Evolutionary conservation across 202 grass and related monocot species (phyloP).

Genomic region (Elaeis oleifera): DNA sequence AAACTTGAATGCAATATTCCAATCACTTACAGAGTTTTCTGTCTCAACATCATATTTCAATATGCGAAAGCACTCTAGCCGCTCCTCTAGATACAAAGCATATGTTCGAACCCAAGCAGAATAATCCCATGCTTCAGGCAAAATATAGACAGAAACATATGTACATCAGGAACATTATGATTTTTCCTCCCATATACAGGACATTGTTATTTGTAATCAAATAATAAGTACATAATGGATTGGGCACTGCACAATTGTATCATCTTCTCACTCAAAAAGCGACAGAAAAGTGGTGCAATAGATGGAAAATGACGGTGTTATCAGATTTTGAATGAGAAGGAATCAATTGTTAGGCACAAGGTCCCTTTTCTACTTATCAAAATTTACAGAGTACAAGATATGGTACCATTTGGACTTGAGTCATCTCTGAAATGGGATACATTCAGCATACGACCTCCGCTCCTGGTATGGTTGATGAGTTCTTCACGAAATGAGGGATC

Average conservation of each 20-base stretch:
- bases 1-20: not conserved
- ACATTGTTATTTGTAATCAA: not conserved
- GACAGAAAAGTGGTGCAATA: too few species aligned
- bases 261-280: too few species aligned
- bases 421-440: constrained; percentile 48
- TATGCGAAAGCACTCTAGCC: constrained; percentile 36
- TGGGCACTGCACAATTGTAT: too few species aligned
- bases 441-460: constrained; percentile 35
- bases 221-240: too few species aligned
- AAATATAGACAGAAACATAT: constrained; percentile 12
- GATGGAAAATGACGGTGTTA: too few species aligned
- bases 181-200: not conserved
- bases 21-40: constrained; percentile 25
- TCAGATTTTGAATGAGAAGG: too few species aligned
- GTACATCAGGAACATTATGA: not conserved
- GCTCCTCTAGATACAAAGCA: constrained; percentile 40
- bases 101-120: constrained; percentile 47
- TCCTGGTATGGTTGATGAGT: constrained; percentile 17
- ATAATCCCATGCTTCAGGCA: constrained; percentile 35
- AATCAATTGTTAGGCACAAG: too few species aligned
- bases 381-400: not conserved
- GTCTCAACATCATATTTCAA: constrained; percentile 39
- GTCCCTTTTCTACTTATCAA: too few species aligned
- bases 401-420: constrained; percentile 35
- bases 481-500: constrained; percentile 34